Conservation (phyloP, 306 rosid species). For the Quercus cerris region DNA sequence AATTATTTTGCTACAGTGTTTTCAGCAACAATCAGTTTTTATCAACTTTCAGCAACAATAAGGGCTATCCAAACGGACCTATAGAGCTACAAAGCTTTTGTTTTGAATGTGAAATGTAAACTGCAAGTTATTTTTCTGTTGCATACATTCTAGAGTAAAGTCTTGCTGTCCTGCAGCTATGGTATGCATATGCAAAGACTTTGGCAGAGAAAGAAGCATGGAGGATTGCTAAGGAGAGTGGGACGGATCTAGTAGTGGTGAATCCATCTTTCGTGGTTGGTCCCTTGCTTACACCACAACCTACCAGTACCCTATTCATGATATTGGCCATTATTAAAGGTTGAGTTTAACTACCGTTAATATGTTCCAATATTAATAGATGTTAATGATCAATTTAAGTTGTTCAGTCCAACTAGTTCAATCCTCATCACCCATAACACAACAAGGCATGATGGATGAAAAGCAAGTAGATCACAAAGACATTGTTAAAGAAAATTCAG, state of each 20-base stretch:
- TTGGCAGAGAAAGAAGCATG: constrained; percentile 77
- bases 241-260: constrained; percentile 71
- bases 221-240: constrained; percentile 54
- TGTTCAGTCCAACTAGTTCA: too few relatives aligned
- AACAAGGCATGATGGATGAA: too few relatives aligned
- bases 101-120: not conserved
- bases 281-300: constrained; percentile 75
- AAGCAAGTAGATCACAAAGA: not conserved
- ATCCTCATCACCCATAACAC: too few relatives aligned
- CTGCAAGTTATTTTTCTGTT: not conserved
- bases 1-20: too few relatives aligned
- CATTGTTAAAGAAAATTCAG: not conserved
- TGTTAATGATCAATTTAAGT: too few relatives aligned
- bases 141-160: not conserved
- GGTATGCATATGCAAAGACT: constrained; percentile 92
- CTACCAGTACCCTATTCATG: constrained; percentile 61
- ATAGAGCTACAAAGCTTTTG: too few relatives aligned
- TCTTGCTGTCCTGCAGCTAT: constrained; percentile 46
- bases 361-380: not conserved
- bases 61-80: too few relatives aligned
- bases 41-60: too few relatives aligned
- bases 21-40: too few relatives aligned
- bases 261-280: constrained; percentile 80
- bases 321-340: constrained; percentile 58
- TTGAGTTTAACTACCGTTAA: constrained; percentile 1